Base-by-base conservation (phyloP, 768 basidiomycete genomes). In the Lactarius pseudohatsudake region DNA sequence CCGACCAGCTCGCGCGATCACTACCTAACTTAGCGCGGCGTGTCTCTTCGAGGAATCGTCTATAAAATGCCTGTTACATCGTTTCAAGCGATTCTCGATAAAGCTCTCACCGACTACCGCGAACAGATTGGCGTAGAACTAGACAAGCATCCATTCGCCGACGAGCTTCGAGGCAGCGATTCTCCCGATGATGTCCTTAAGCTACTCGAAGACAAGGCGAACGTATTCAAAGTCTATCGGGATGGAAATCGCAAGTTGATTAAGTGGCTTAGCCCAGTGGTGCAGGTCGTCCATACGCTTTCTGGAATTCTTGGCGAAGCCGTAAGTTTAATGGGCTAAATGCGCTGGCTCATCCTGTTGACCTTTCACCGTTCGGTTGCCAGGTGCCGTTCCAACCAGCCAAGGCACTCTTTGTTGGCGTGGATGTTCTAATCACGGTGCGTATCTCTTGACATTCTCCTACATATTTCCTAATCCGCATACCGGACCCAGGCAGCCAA, bases 351-450 rank as follows among this genome's bases (percentile, higher is more conserved):
- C 36, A 13, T 38, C 11, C 3, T 45, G 43, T 45, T 45, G 20
- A 45, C 20, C n/a, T n/a, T n/a, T n/a, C n/a, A n/a, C n/a, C n/a
- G n/a, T 26, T 26, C 26, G 13, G n/a, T 10, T n/a, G 11, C n/a
- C 45, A 47, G 45, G n/a, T 22, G 0, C 16, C 45, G 2, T 50
- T 40, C 26, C 45, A 34, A 16, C 57, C 47, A 9, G 63, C 45
- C 1, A 58, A 15, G 5, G 26, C 63, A 2, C 41, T 64, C 15
- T 58, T 64, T 2, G 26, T 45, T 10, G 47, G 45, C 11, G 18
- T 64, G 30, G 57, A 22, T 18, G 15, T 64, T 45, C 63, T 64
- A 1, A 43, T 64, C 15, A 30, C 5, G 10, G 32, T 57, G 2
- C 9, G 34, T 20, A 2, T 30, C 26, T 32, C 7, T 32, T 5